A percentile compares a stretch with the other conserved stretches of the same genome.
These are phyloP conservation scores for Citrus glauca DNA, from an alignment of 345 rosid genomes.

Conservation along the genomic window DNA sequence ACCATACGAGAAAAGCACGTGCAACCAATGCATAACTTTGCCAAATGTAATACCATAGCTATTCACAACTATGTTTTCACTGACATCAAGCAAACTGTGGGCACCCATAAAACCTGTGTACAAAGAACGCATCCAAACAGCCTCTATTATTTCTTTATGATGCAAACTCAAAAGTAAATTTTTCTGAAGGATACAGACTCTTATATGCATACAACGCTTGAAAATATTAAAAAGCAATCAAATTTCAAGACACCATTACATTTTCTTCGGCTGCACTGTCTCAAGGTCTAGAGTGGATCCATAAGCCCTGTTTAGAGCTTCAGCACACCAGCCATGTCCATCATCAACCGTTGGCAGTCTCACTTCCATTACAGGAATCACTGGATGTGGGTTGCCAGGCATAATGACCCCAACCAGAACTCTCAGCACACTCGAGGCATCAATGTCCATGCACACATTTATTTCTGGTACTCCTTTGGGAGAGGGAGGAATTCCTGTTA, in stretches of 20 bases:
- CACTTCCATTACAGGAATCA: slow-evolving; percentile 69
- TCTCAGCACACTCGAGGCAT: slow-evolving; percentile 60
- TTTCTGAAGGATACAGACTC: background rate
- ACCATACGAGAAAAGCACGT: background rate
- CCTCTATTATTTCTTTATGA: background rate
- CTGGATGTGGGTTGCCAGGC: slow-evolving; percentile 57
- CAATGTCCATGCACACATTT: slow-evolving; percentile 84
- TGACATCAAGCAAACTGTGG: background rate
- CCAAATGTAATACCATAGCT: background rate
- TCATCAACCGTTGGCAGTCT: slow-evolving; percentile 91
- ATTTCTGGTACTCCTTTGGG: slow-evolving; percentile 82
- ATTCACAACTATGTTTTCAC: background rate
- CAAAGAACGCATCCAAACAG: background rate
- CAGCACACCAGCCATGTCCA: slow-evolving; percentile 84
- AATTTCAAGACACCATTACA: slow-evolving; percentile 3
- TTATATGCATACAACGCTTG: background rate
- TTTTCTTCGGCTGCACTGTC: slow-evolving; percentile 59
- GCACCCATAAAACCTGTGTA: background rate
- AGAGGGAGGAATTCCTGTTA: slow-evolving; percentile 61
- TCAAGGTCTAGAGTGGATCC: slow-evolving; percentile 58
- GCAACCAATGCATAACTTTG: background rate
- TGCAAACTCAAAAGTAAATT: background rate
- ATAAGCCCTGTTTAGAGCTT: slow-evolving; percentile 52
- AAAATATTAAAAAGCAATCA: background rate
- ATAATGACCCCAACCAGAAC: slow-evolving; percentile 63